Evolutionary conservation across 805 yeast species (phyloP), one percentile per base, ranked within the genome.

Genomic region (Zygosaccharomyces kombuchaensis): DNA sequence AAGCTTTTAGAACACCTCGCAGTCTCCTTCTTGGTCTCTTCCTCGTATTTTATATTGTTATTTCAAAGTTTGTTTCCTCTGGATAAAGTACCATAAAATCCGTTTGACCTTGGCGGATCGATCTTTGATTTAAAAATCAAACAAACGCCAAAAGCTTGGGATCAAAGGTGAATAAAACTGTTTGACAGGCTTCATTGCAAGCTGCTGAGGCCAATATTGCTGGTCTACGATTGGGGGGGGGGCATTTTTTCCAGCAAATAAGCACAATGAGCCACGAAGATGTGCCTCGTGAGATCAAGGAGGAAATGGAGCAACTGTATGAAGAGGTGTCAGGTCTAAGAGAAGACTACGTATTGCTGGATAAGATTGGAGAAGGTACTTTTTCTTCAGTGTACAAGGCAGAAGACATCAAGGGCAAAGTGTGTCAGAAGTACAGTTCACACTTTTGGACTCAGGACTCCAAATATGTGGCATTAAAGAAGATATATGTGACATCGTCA

Each of bases 401-500:
- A 4, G 52, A 52, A 17, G 69, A 69, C 45, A 37, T 66, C n/a
- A 62, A 62, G 54, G 69, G 68, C 2, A 67, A 59, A 36, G 53
- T 61, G 29, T 52, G 63, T 14, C 47, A 48, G 35, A 57, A 53
- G 35, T 59, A 52, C 44, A 46, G 51, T 34, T 52, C 57, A 7
- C 68, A 64, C 46, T 62, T 62, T 45, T 64, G 67, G 67, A 45
- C 57, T 6, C 47, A 70, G 65, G 52, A 72, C 62, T 48, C 59
- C 29, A 58, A 60, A 27, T 67, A 62, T 42, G 98, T 93, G 46
- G 99, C 99, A 1, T 71, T 93, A 54, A 93, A 93, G 63, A 80
- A 93, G 58, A 88, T 93, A 38, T 90, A 91, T 64, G 98, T 90
- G 16, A 93, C 99, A 0, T 87, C 96, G 1, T 88, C 97, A 6